These are phyloP conservation scores for Scheffersomyces segobiensis DNA, from an alignment of 1,139 yeast species.

Conservation along the genomic window DNA sequence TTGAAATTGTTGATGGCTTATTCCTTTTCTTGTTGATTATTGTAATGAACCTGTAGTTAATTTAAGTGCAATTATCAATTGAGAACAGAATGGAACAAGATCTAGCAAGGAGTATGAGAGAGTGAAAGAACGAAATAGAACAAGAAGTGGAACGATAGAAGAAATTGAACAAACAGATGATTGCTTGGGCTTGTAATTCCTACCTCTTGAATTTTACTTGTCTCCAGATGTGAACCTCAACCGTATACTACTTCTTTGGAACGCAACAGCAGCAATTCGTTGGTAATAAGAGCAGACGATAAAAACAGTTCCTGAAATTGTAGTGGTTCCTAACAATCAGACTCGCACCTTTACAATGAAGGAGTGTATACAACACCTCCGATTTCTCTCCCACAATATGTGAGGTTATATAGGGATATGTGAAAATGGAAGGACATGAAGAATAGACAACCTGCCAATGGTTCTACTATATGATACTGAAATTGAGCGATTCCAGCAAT, in stretches of 20 bases:
- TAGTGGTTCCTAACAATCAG: background rate
- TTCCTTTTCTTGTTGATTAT: too few species aligned
- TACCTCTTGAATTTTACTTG: background rate
- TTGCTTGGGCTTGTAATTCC: background rate
- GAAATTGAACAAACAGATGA: background rate
- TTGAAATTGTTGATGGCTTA: too few species aligned
- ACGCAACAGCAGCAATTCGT: background rate
- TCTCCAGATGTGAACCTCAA: background rate
- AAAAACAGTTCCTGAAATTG: background rate
- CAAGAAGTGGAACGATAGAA: background rate
- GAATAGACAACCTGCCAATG: background rate
- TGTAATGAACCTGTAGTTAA: background rate
- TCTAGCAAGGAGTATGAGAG: background rate
- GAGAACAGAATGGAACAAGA: background rate
- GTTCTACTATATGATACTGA: background rate
- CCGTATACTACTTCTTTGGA: background rate
- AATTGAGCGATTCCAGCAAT: background rate
- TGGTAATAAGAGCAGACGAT: background rate
- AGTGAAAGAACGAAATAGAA: background rate
- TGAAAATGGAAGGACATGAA: background rate
- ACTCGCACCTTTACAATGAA: background rate
- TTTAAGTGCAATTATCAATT: background rate
- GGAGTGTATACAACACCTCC: background rate
- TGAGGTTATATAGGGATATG: background rate
- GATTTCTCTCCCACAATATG: background rate